Evolutionary conservation across 2,329 filamentous ascomycete genomes (phyloP), one percentile per base, ranked within the genome.

Genomic region (Colletotrichum liriopes): DNA sequence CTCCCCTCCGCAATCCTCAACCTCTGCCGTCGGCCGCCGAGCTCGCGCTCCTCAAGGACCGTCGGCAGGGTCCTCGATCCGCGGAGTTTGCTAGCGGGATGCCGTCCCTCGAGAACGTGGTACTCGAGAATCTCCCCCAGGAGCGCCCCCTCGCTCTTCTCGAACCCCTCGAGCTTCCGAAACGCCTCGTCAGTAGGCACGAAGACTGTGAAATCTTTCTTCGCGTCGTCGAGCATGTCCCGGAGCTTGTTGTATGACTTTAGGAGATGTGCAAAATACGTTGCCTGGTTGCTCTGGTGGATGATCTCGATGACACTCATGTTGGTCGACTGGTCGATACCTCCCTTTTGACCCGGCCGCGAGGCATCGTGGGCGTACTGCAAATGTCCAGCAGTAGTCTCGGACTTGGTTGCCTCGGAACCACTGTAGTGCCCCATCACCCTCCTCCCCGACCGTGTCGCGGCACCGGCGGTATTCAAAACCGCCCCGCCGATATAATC

Each of bases 51-150:
- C 26, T 45, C 37, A 29, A 71, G 41, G 18, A 47, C 32, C 2
- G 67, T 66, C 5, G 37, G 29, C 8, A 18, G 41, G 0, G 71
- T 71, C 32, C 37, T 23, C 32, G 23, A n/a, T 35, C 11, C 37
- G 0, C 39, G 14, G 4, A 73, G 55, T 0, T 2, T n/a, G 18
- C 62, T 26, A 37, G 54, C 29, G 3, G 54, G 14, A 26, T 51
- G 47, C 49, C 23, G 6, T 14, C 51, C 71, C 23, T 29, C 23
- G 11, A 65, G 45, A 23, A 69, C 41, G 35, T 73, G 71, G 14
- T 73, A 72, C 51, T 72, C 63, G n/a, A 39, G 32, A 20, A 67
- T 54, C 58, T 72, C 91, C 92, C 83, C 87, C 51, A 82, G 87
- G 11, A 66, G 43, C 35, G 20, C 43, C 35, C 58, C 62, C 3